These are phyloP conservation scores for Raffaelea ambrosiae DNA, from an alignment of 2,329 filamentous ascomycete genomes.

Conservation along the genomic window DNA sequence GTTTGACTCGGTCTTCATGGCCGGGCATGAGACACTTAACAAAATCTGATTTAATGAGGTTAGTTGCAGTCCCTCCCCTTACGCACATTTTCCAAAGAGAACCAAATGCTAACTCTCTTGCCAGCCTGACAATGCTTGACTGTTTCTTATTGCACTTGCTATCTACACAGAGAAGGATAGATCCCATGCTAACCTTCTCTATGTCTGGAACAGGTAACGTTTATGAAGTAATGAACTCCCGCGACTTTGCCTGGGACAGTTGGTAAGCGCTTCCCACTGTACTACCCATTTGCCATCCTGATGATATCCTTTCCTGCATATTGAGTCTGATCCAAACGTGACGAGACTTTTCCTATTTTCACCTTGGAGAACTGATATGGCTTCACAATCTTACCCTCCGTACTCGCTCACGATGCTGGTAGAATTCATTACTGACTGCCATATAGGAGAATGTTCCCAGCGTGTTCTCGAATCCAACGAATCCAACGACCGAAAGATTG, in stretches of 20 bases:
- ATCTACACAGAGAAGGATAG: neutral
- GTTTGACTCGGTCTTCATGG: conserved; percentile 43
- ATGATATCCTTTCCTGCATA: conserved; percentile 41
- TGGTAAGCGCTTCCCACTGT: no score
- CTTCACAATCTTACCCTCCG: no score
- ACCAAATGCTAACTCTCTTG: conserved; percentile 7
- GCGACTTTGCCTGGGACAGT: no score
- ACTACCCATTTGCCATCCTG: conserved; percentile 14
- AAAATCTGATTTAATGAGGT: conserved; percentile 48
- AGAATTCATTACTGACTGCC: no score
- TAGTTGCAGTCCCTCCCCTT: conserved; percentile 11
- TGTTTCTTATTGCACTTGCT: neutral
- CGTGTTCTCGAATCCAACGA: no score
- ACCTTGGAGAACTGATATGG: conserved; percentile 54
- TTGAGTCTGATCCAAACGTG: conserved; percentile 46
- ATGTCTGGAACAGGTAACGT: conserved; percentile 6
- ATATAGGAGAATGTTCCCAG: no score
- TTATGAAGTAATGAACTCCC: neutral
- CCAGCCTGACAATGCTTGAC: conserved; percentile 15
- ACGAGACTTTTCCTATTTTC: conserved; percentile 36
- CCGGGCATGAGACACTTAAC: conserved; percentile 38
- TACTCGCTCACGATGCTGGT: no score
- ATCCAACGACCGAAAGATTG: no score
- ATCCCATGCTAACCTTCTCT: conserved; percentile 4
- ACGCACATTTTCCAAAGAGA: neutral